phyloP scores from a whole-genome alignment of 768 basidiomycete species.

The Lyophyllum semitale region DNA sequence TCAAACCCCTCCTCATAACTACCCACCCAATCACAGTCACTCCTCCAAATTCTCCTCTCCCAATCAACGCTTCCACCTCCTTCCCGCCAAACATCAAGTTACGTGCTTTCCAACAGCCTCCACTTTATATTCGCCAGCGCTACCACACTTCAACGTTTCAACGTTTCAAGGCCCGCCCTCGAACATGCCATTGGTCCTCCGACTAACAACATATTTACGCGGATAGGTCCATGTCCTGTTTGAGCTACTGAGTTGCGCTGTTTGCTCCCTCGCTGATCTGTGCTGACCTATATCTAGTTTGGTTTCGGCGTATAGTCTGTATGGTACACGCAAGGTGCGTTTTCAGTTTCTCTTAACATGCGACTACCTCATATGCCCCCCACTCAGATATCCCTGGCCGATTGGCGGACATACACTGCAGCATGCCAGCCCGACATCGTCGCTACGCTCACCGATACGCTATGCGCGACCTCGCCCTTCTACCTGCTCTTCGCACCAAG shows the following conservation, averaged over 20 bases:
- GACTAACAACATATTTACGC: no score
- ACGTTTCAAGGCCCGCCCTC: no score
- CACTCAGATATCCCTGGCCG: conserved; percentile 49
- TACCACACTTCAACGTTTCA: no score
- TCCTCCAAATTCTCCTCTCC: conserved; percentile 70
- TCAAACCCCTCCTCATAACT: conserved; percentile 73
- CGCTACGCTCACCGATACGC: conserved; percentile 70
- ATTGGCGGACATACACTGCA: conserved; percentile 58
- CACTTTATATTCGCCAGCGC: no score
- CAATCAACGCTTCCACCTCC: conserved; percentile 51
- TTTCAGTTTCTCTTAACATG: not conserved
- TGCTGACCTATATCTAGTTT: conserved; percentile 39
- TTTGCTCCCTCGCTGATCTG: not conserved
- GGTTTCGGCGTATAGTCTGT: conserved; percentile 56
- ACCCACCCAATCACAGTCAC: conserved; percentile 69
- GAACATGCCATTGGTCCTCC: no score
- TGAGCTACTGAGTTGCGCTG: conserved; percentile 61
- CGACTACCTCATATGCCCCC: not conserved
- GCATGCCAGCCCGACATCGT: conserved; percentile 68
- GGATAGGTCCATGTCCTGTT: conserved; percentile 73
- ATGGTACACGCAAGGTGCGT: conserved; percentile 72
- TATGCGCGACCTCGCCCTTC: conserved; percentile 61
- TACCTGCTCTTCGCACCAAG: conserved; percentile 33
- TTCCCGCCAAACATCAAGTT: conserved; percentile 52
- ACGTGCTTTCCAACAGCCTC: no score